Base-by-base conservation (phyloP, 1,284 basidiomycete genomes). In the Cryptococcus sp. region DNA sequence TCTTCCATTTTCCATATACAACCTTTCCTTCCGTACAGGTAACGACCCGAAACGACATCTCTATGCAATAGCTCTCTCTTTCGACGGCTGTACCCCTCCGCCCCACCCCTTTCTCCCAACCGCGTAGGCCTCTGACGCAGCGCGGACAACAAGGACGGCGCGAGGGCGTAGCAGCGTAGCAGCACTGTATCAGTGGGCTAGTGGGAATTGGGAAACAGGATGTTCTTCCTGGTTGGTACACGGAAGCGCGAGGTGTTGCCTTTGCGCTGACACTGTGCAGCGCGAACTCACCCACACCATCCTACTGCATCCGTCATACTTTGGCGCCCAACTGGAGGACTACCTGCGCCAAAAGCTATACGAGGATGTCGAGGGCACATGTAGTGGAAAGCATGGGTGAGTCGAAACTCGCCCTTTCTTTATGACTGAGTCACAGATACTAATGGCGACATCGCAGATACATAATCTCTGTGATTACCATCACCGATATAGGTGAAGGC, bases 231-330 rank as follows among this genome's bases (percentile, higher is more conserved):
- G 62, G 75, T 77, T 74, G 64, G 75, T 75, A 66, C 29, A 54
- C 47, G 41, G 8, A 26, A 52, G 57, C 56, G 61, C 52, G 47
- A 58, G 41, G 37, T 46, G 48, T 48, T 41, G 43, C 53, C 52
- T 55, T 58, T 54, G 55, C 68, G 67, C 64, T 69, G 66, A 68
- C 72, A 64, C 57, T 54, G 43, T 39, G 17, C 44, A 94, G 91
- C 95, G 96, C 84, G 88, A 93, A 75, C 85, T 98, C 34, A 91
- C 91, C 26, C 93, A 98, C 78, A 93, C 92, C 5, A 95, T 98
- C 73, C 87, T 94, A 52, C 84, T 99, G 25, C 95, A 98, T 76
- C 95, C 95, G 16, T 97, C 94, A 22, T 99, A 95, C 80, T 99
- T 98, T 76, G 95, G 95, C 16, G 92, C 95, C 6, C 88, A 90